These are phyloP conservation scores for Rhododendron griersonianum DNA, from an alignment of 148 eudicot genomes.

Conservation along the genomic window DNA sequence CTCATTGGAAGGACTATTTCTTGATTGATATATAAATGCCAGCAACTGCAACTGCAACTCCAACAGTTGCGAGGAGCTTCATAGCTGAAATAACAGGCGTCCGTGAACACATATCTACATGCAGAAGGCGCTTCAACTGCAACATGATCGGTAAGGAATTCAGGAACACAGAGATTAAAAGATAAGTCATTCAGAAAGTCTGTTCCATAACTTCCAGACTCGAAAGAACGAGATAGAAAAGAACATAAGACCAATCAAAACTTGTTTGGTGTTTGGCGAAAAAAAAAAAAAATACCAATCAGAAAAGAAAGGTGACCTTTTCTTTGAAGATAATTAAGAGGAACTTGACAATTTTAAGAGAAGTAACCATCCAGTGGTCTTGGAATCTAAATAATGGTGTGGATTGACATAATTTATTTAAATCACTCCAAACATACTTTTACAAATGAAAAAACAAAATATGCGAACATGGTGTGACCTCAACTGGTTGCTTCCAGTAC, in stretches of 20 bases:
- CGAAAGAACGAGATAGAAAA: not conserved
- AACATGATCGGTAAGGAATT: slow-evolving; percentile 3
- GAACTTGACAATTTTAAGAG: no score
- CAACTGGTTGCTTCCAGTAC: no score
- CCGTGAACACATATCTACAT: slow-evolving; percentile 40
- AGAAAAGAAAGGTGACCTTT: not conserved
- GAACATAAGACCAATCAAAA: not conserved
- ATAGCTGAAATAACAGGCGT: slow-evolving; percentile 24
- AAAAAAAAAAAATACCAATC: no score
- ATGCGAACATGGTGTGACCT: no score
- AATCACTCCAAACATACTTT: no score
- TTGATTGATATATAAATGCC: slow-evolving; percentile 61
- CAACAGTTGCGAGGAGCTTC: slow-evolving; percentile 54
- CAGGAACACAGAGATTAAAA: not conserved
- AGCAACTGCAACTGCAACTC: slow-evolving; percentile 69
- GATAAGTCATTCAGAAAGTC: no score
- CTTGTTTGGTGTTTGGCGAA: no score
- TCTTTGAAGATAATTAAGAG: no score
- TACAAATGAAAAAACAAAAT: no score
- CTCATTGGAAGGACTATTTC: slow-evolving; percentile 28
- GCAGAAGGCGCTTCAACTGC: slow-evolving; percentile 59
- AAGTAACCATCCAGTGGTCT: no score
- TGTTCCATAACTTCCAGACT: not conserved
- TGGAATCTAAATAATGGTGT: no score
- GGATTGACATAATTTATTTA: no score